These are phyloP conservation scores for Cylindrotheca fusiformis DNA, from an alignment of 108 stramenopile genomes.

Conservation along the genomic window DNA sequence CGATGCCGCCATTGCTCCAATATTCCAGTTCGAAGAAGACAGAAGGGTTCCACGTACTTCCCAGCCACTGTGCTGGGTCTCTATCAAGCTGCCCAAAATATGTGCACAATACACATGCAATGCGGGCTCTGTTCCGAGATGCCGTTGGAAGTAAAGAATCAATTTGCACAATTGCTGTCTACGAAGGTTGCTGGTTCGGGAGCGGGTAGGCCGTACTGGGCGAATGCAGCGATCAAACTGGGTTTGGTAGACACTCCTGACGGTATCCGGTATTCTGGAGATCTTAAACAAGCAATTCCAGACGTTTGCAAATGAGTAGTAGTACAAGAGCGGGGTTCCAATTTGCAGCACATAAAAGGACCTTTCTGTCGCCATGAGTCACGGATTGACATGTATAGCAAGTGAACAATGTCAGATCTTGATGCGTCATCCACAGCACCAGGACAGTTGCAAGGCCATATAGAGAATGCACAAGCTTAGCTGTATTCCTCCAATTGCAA, in stretches of 20 bases:
- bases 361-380: too few species aligned
- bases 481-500: too few species aligned
- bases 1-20: slow-evolving; percentile 72
- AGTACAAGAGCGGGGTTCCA: too few species aligned
- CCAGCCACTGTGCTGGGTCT: slow-evolving; percentile 62
- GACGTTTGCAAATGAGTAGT: too few species aligned
- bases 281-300: too few species aligned
- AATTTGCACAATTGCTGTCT: slow-evolving; percentile 54
- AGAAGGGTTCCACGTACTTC: slow-evolving; percentile 74
- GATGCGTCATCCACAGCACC: too few species aligned
- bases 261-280: slow-evolving; percentile 50
- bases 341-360: too few species aligned
- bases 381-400: too few species aligned
- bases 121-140: slow-evolving; percentile 61
- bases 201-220: slow-evolving; percentile 74
- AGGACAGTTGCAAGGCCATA: too few species aligned
- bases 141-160: slow-evolving; percentile 44
- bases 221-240: slow-evolving; percentile 55
- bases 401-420: too few species aligned
- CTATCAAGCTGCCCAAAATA: slow-evolving; percentile 87
- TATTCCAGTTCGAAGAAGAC: slow-evolving; percentile 52
- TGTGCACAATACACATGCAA: slow-evolving; percentile 75
- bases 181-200: slow-evolving; percentile 36
- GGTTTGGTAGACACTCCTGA: slow-evolving; percentile 58
- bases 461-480: too few species aligned